Evolutionary conservation across 2,329 filamentous ascomycete genomes (phyloP), one percentile per base, ranked within the genome.

Genomic region (Coniochaeta sp.): DNA sequence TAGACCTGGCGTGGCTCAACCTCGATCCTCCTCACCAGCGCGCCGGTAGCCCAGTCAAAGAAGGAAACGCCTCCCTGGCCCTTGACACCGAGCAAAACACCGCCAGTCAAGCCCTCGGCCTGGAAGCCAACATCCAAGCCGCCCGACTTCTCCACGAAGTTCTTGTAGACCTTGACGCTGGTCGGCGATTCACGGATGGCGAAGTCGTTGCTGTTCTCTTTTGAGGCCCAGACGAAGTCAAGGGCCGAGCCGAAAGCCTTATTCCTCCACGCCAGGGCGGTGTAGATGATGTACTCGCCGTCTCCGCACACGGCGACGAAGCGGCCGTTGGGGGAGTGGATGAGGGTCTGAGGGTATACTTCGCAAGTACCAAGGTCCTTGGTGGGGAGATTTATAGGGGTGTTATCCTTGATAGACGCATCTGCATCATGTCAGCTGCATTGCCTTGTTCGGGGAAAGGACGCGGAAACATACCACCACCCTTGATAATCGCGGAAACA

Each of bases 201-300:
- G 65, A 95, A 97, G 68, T 99, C 94, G 68, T 96, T 97, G 73
- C 90, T 95, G 71, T 96, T 96, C 53, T 96, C 92, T 71, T 96
- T 96, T 42, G 89, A 89, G 0, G 87, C 92, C 94, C 94, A 99
- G 10, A 89, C 91, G 67, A 99, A 99, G 71, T 99, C 94, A 50
- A 97, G 74, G 7, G 92, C 94, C 35, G 89, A 91, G 20, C 94
- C 94, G 63, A 99, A 99, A 3, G 91, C 91, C 75, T 97, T 96
- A 72, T 99, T 97, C 66, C 94, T 85, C 81, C 95, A 95, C 3
- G 92, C 92, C 53, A 97, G 79, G 52, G 94, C 91, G 26, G 94
- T 97, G 74, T 97, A 97, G 63, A 97, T 96, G 67, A 97, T 97
- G 73, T 96, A 99, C 71, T 99, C 94, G 56, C 94, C 94, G 66